Evolutionary conservation across 177 flowering plant species (phyloP).

Genomic region (Vitis hybrid): DNA sequence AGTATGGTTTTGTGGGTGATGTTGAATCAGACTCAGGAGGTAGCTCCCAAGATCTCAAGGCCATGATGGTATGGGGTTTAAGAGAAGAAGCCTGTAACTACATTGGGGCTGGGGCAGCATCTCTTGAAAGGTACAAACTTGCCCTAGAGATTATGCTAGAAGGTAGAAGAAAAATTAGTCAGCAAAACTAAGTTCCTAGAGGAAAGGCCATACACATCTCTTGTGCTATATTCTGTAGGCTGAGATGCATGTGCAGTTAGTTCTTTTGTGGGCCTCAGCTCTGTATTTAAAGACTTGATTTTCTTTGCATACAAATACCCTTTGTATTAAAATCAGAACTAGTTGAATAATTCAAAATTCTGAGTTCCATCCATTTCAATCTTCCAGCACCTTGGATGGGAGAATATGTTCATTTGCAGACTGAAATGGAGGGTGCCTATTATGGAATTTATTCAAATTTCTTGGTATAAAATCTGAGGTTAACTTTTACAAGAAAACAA

Average conservation of each 20-base stretch:
- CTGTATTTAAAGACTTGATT: not conserved
- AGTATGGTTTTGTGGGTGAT: slow-evolving; percentile 39
- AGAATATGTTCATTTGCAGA: too few relatives aligned
- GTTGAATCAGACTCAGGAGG: slow-evolving; percentile 46
- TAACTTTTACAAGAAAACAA: not conserved
- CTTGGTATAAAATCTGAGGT: too few relatives aligned
- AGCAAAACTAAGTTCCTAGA: slow-evolving; percentile 33
- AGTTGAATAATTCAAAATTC: not conserved
- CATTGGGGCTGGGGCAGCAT: slow-evolving; percentile 43
- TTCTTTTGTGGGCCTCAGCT: not conserved
- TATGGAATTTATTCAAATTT: not conserved
- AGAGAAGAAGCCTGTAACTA: slow-evolving; percentile 52
- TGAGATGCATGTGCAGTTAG: slow-evolving; percentile 1
- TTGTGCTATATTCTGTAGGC: slow-evolving; percentile 7
- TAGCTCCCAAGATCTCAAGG: slow-evolving; percentile 39
- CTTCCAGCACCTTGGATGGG: not conserved
- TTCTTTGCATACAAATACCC: not conserved
- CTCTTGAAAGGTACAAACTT: slow-evolving; percentile 41
- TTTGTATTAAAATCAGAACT: not conserved
- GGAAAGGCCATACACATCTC: not conserved
- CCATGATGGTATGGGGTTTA: slow-evolving; percentile 63
- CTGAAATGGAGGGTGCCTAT: not conserved
- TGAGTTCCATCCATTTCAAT: not conserved
- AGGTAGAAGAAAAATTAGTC: slow-evolving; percentile 47
- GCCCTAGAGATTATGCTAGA: slow-evolving; percentile 53